Conservation (phyloP, 108 stramenopile genomes). For the Schizochytrium sp. region DNA sequence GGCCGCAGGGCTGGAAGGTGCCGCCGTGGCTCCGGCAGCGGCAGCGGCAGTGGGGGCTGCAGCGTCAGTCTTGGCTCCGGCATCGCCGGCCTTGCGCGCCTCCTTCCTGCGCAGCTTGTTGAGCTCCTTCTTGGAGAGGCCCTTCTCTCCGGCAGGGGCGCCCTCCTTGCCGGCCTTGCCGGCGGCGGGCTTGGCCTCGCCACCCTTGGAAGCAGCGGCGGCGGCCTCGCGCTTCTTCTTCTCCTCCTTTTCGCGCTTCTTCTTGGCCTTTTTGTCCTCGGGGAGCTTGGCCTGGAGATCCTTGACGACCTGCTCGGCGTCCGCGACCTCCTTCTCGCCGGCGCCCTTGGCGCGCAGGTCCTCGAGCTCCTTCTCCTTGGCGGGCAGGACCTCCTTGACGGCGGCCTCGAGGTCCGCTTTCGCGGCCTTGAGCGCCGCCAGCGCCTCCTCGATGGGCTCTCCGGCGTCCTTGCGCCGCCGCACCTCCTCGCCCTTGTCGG, state of each 20-base stretch:
- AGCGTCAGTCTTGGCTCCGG: neutral
- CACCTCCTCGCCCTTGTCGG: neutral
- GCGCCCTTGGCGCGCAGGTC: neutral
- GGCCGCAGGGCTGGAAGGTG: neutral
- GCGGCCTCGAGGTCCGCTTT: neutral
- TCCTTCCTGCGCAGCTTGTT: constrained; percentile 13
- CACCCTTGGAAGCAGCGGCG: neutral
- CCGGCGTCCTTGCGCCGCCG: neutral
- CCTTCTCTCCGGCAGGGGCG: neutral
- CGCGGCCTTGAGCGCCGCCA: neutral
- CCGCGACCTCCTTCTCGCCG: neutral
- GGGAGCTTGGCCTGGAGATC: neutral
- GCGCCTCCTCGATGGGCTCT: neutral
- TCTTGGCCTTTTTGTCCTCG: constrained; percentile 9
- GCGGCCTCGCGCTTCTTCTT: neutral
- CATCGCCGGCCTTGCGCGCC: neutral
- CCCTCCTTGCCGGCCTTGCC: too few relatives aligned
- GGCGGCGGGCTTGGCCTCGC: neutral
- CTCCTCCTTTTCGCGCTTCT: constrained; percentile 20
- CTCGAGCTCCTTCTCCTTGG: neutral
- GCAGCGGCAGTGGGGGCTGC: neutral
- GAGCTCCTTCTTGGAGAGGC: neutral
- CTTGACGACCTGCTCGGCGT: neutral
- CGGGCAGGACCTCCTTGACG: neutral
- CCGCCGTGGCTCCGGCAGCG: neutral